Conservation (phyloP, 371 early-diverging fungal species). For the Zopfochytrium polystomum region DNA sequence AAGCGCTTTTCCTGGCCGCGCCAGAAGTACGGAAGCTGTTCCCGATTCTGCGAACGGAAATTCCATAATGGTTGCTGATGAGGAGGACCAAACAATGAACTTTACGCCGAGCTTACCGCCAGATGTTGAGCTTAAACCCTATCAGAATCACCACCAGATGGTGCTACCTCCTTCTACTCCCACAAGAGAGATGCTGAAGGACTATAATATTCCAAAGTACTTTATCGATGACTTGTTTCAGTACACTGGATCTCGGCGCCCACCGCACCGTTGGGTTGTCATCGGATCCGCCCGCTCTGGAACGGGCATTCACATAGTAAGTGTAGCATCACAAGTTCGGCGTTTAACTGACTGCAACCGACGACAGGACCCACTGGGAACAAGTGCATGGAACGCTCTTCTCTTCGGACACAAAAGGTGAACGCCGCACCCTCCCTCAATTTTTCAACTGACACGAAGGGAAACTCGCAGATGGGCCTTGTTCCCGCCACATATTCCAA, state of each 20-base stretch:
- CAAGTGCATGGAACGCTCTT: conserved; percentile 48
- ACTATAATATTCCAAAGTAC: conserved; percentile 69
- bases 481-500: conserved; percentile 51
- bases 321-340: no score
- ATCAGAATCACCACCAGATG: conserved; percentile 3
- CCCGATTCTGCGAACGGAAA: no score
- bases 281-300: conserved; percentile 45
- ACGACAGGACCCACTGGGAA: conserved; percentile 47
- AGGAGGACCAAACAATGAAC: no score
- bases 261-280: conserved; percentile 48
- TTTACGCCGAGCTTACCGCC: no score
- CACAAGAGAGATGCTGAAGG: conserved; percentile 51
- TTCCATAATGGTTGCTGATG: no score
- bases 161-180: conserved; percentile 18
- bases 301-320: conserved; percentile 42
- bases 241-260: conserved; percentile 54
- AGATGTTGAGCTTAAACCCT: no score
- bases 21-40: no score
- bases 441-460: conserved; percentile 2
- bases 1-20: no score
- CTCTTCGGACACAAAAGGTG: conserved; percentile 43
- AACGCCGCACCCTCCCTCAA: neutral
- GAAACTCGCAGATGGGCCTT: conserved; percentile 57
- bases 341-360: no score
- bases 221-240: conserved; percentile 75